phyloP scores from a whole-genome alignment of 768 basidiomycete species.

The Chiua virens region DNA sequence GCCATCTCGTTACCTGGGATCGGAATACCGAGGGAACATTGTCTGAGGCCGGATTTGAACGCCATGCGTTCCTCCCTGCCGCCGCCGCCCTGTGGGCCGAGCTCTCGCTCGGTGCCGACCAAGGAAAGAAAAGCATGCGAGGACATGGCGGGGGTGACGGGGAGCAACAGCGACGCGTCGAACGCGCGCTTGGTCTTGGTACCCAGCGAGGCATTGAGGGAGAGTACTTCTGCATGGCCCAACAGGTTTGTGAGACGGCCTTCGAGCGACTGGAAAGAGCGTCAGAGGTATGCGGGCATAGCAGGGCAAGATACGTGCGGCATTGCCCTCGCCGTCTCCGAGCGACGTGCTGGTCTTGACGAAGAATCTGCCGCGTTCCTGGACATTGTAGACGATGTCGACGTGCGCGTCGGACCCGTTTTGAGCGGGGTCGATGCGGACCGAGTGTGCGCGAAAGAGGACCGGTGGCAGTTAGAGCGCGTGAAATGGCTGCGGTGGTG shows the following conservation, averaged over 20 bases:
- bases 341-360: slow-evolving; percentile 86
- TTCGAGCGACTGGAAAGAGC: slow-evolving; percentile 59
- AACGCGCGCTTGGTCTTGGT: slow-evolving; percentile 87
- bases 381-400: slow-evolving; percentile 76
- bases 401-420: slow-evolving; percentile 61
- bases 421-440: slow-evolving; percentile 57
- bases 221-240: slow-evolving; percentile 87
- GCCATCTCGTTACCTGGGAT: slow-evolving; percentile 64
- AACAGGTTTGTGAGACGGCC: slow-evolving; percentile 85
- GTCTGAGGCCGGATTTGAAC: slow-evolving; percentile 64
- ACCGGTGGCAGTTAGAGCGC: slow-evolving; percentile 68
- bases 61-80: slow-evolving; percentile 43
- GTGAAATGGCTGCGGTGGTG: slow-evolving; percentile 64
- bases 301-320: slow-evolving; percentile 53
- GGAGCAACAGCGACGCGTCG: slow-evolving; percentile 63
- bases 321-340: slow-evolving; percentile 90
- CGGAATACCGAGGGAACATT: slow-evolving; percentile 13
- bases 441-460: slow-evolving; percentile 71
- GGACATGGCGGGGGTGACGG: slow-evolving; percentile 58
- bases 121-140: slow-evolving; percentile 70
- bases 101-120: slow-evolving; percentile 79
- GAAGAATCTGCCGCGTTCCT: slow-evolving; percentile 74
- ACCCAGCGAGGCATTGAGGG: slow-evolving; percentile 79
- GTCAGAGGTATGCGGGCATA: background rate
- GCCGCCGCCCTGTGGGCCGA: slow-evolving; percentile 34